Evolutionary conservation across 2,329 filamentous ascomycete species (phyloP), one percentile per base, ranked within the genome.

Genomic region (Allantophomopsis lycopodina): DNA sequence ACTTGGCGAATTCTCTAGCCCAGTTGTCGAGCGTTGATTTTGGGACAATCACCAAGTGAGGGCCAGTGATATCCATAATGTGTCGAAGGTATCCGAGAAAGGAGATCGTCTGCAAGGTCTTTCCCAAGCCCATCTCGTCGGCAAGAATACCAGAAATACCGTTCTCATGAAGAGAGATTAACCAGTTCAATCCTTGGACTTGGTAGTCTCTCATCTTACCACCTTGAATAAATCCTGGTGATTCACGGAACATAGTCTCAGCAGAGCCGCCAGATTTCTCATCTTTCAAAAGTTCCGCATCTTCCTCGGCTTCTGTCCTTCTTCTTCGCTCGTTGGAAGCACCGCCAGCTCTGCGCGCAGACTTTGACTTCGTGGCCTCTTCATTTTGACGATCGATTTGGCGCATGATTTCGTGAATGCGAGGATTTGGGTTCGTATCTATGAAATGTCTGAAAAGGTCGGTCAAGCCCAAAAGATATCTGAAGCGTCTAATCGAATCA

Each of bases 371-470:
- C 32, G 69, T 67, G 21, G 76, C 73, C 49, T 87, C 84, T 11
- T 73, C 79, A 57, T 96, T 93, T 57, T 94, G 88, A 36, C 85
- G 80, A 60, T 98, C 91, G 53, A 96, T 95, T 60, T 95, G 85
- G 38, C 75, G 73, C 72, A 96, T 91, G 50, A 95, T 86, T 42
- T 94, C 84, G 52, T 89, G 84, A 54, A 96, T 91, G 52, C 84
- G 85, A 13, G 91, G 89, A 55, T 98, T 88, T 5, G 88, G 89
- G 55, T 95, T 98, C 7, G 87, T 86, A 56, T 96, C 88, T 63
- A 98, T 98, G 60, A 98, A 98, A 63, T 98, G 91, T 48, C 93
- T 86, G 66, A 98, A 98, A 15, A 98, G 70, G 55, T 98, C 91
- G 13, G 91, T 98, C 39, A 98, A 69, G 18, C 93, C 93, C 12